Evolutionary conservation across 768 basidiomycete genomes (phyloP).

Genomic region (Lactifluus volemus): DNA sequence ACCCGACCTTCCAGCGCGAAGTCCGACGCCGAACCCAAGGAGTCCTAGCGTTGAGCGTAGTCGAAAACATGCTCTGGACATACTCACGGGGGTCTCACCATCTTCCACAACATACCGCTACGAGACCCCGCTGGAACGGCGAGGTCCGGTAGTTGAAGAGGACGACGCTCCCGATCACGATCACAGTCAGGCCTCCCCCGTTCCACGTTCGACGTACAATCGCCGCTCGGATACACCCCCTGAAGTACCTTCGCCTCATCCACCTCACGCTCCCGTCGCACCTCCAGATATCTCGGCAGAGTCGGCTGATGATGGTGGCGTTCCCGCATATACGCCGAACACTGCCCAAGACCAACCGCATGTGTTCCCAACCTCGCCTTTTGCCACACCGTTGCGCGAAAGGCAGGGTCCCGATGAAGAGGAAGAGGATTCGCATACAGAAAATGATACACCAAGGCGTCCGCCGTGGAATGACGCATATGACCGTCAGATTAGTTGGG

Average conservation of each 20-base stretch:
- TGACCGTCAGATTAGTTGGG: slow-evolving; percentile 62
- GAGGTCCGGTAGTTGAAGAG: slow-evolving; percentile 18
- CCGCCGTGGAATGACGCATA: slow-evolving; percentile 21
- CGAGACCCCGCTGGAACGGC: slow-evolving; percentile 13
- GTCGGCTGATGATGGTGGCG: slow-evolving; percentile 35
- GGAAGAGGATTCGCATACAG: slow-evolving; percentile 52
- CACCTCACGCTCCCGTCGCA: slow-evolving; percentile 44
- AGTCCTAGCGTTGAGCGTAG: slow-evolving; percentile 19
- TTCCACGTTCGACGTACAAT: slow-evolving; percentile 34
- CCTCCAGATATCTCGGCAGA: slow-evolving; percentile 41
- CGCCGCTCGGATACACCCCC: slow-evolving; percentile 35
- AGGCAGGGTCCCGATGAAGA: slow-evolving; percentile 42
- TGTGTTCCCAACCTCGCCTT: slow-evolving; percentile 58
- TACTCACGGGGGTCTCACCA: slow-evolving; percentile 12
- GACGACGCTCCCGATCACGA: slow-evolving; percentile 19
- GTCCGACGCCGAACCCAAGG: slow-evolving; percentile 16
- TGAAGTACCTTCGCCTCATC: slow-evolving; percentile 27
- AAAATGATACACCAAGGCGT: slow-evolving; percentile 23
- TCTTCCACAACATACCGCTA: slow-evolving; percentile 10
- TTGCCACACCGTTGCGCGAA: slow-evolving; percentile 63
- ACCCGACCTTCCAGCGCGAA: slow-evolving; percentile 3
- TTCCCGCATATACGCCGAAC: slow-evolving; percentile 43
- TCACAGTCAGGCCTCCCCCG: slow-evolving; percentile 28
- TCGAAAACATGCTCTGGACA: slow-evolving; percentile 17
- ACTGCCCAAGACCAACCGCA: slow-evolving; percentile 47